These are phyloP conservation scores for Ceratocystis papillata DNA, from an alignment of 2,329 filamentous ascomycete genomes.

Conservation along the genomic window DNA sequence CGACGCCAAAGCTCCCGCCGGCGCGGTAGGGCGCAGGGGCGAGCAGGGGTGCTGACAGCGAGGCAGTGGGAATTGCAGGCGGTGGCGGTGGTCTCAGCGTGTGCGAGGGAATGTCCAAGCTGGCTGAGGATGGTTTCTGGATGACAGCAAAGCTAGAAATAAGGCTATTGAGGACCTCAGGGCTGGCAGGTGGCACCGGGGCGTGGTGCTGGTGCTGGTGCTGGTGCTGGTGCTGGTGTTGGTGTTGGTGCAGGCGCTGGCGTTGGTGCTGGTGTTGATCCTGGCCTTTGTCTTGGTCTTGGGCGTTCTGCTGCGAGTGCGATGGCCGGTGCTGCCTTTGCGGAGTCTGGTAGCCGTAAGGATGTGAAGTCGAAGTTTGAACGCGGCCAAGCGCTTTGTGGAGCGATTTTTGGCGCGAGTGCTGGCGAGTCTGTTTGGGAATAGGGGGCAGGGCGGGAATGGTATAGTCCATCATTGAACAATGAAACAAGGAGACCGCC, in stretches of 20 bases:
- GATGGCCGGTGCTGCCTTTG: background rate
- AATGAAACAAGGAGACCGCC: conserved; percentile 9
- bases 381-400: conserved; percentile 23
- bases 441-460: conserved; percentile 25
- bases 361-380: conserved; percentile 15
- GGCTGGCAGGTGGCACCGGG: conserved; percentile 19
- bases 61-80: conserved; percentile 11
- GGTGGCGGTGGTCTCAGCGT: conserved; percentile 17
- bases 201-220: background rate
- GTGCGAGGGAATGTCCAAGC: conserved; percentile 10
- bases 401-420: conserved; percentile 25
- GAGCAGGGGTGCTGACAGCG: conserved; percentile 16
- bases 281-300: too few relatives aligned
- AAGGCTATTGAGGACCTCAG: conserved; percentile 22
- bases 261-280: too few relatives aligned
- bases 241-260: background rate
- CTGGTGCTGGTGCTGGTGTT: background rate
- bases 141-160: conserved; percentile 24
- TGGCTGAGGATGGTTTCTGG: conserved; percentile 18
- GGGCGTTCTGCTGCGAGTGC: background rate
- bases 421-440: conserved; percentile 25
- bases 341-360: background rate
- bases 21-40: conserved; percentile 14
- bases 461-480: conserved; percentile 24
- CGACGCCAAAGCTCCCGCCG: conserved; percentile 54